Conservation (phyloP, 1,284 basidiomycete species). For the Irpex sp. region DNA sequence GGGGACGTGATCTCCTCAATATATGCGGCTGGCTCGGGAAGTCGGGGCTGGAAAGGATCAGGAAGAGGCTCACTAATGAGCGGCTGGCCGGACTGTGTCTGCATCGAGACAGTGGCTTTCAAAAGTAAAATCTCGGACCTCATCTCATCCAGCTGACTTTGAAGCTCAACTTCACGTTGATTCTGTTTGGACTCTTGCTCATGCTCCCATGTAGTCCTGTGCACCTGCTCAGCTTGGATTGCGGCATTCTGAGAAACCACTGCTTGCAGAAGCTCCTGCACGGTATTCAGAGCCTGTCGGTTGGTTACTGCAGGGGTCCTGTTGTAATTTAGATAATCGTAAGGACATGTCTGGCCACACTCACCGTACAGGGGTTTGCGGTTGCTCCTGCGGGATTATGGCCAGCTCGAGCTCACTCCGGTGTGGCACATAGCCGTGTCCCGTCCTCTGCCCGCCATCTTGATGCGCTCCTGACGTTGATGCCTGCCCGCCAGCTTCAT, state of each 20-base stretch:
- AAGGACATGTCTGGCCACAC: conserved; percentile 1
- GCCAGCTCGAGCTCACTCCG: conserved; percentile 59
- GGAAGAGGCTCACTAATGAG: conserved; percentile 1
- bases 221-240: conserved; percentile 52
- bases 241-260: conserved; percentile 50
- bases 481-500: conserved; percentile 6
- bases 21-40: conserved; percentile 1
- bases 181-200: conserved; percentile 58
- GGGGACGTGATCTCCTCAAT: conserved; percentile 8
- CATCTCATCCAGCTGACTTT: conserved; percentile 54
- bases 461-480: neutral
- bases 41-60: neutral
- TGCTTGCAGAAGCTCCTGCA: conserved; percentile 56
- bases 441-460: neutral
- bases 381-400: conserved; percentile 36
- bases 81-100: conserved; percentile 15
- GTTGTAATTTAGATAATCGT: neutral
- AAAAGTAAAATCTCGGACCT: conserved; percentile 53
- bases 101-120: conserved; percentile 36
- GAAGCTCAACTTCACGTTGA: conserved; percentile 55
- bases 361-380: conserved; percentile 24
- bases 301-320: conserved; percentile 7
- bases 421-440: conserved; percentile 32
- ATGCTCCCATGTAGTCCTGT: conserved; percentile 61
- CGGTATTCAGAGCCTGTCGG: conserved; percentile 30